phyloP scores from a whole-genome alignment of 805 yeast genomes.

The Teunomyces cretensis region DNA sequence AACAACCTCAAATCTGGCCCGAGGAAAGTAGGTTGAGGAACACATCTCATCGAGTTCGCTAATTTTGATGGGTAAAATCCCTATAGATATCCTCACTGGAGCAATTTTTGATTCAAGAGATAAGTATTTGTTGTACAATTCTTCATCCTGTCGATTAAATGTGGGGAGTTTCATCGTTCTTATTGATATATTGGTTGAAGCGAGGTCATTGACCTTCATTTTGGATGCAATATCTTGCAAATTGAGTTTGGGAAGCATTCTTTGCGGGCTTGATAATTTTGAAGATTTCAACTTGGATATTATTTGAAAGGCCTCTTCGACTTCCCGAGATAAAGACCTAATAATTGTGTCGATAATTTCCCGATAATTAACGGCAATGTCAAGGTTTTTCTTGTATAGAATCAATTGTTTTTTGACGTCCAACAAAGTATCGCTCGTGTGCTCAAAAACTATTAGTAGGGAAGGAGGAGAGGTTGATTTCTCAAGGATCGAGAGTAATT shows the following conservation, averaged over 20 bases:
- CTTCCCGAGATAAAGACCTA: conserved; percentile 22
- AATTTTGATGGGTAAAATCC: conserved; percentile 51
- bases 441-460: conserved; percentile 26
- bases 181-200: conserved; percentile 12
- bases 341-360: conserved; percentile 29
- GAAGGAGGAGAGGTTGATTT: conserved; percentile 5
- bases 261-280: conserved; percentile 18
- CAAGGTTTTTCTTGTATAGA: conserved; percentile 22
- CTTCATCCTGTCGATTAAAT: conserved; percentile 27
- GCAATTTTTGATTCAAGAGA: conserved; percentile 41
- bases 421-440: conserved; percentile 23
- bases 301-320: conserved; percentile 21
- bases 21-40: conserved; percentile 13
- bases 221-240: conserved; percentile 19
- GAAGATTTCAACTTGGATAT: conserved; percentile 16
- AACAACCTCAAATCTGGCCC: conserved; percentile 5
- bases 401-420: conserved; percentile 24
- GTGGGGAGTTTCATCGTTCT: conserved; percentile 29
- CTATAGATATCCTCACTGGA: conserved; percentile 54
- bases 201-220: conserved; percentile 22
- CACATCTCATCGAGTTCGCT: conserved; percentile 38
- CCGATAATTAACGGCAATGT: conserved; percentile 24
- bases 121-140: conserved; percentile 41
- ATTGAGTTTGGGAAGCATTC: conserved; percentile 15
- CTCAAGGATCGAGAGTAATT: conserved; percentile 13